Conservation (phyloP, 768 basidiomycete genomes). For the Glaciozyma martinii region DNA sequence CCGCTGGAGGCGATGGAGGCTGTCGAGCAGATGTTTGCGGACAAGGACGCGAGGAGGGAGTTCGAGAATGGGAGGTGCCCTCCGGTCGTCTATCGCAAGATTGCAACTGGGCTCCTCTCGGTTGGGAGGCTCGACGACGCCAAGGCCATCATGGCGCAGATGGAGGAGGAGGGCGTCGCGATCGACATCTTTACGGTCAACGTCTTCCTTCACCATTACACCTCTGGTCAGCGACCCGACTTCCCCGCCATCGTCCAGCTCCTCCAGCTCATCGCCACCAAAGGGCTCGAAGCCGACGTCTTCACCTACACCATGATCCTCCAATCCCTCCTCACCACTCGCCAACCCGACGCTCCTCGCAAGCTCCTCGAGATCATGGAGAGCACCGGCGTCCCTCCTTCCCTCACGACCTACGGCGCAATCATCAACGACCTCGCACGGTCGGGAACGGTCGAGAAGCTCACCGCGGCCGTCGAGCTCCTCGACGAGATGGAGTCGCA, state of each 20-base stretch:
- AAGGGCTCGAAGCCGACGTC: conserved; percentile 59
- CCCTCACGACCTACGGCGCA: conserved; percentile 64
- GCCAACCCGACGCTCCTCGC: conserved; percentile 57
- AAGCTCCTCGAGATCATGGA: conserved; percentile 65
- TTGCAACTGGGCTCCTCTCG: conserved; percentile 54
- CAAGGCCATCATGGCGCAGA: conserved; percentile 41
- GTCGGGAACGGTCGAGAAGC: conserved; percentile 44
- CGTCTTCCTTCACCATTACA: conserved; percentile 62
- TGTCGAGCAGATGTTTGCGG: conserved; percentile 23
- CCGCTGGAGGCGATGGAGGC: conserved; percentile 22
- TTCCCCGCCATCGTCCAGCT: conserved; percentile 53
- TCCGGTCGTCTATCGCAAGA: conserved; percentile 51
- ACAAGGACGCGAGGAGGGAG: conserved; percentile 44
- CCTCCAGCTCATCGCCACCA: conserved; percentile 52
- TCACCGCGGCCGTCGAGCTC: conserved; percentile 59
- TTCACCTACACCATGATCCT: conserved; percentile 82
- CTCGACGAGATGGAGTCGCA: conserved; percentile 66
- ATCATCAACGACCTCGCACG: conserved; percentile 68
- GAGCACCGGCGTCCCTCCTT: conserved; percentile 62
- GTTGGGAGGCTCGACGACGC: conserved; percentile 40
- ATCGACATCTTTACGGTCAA: conserved; percentile 74
- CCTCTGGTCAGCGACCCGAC: conserved; percentile 48
- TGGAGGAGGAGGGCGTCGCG: conserved; percentile 48
- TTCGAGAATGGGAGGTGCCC: conserved; percentile 37
- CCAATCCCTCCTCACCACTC: conserved; percentile 61